Evolutionary conservation across 73 alveolate genomes (phyloP).

Genomic region (Paramecium octaurelia): DNA sequence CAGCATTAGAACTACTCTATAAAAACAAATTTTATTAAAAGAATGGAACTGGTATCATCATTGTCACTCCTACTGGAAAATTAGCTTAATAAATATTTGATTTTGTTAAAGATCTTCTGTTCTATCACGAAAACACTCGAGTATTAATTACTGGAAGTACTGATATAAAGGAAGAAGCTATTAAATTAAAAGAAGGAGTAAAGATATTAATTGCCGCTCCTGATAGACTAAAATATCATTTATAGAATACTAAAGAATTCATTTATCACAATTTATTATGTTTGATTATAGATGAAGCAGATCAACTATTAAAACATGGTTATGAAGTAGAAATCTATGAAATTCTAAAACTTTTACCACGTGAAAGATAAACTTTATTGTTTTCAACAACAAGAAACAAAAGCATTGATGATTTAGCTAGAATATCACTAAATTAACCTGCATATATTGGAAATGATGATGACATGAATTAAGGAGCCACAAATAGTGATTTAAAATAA

Average conservation of each 20-base stretch:
- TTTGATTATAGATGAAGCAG: constrained; percentile 99
- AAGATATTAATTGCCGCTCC: constrained; percentile 98
- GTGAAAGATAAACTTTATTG: constrained; percentile 94
- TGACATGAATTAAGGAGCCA: constrained; percentile 59
- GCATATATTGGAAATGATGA: constrained; percentile 76
- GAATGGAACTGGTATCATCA: constrained; percentile 92
- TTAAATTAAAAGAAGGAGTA: constrained; percentile 94
- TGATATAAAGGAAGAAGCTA: constrained; percentile 94
- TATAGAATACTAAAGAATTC: constrained; percentile 96
- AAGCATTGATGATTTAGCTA: constrained; percentile 93
- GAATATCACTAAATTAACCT: constrained; percentile 91
- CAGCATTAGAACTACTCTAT: constrained; percentile 93
- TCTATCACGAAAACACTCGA: constrained; percentile 44
- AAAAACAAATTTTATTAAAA: constrained; percentile 83
- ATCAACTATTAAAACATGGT: constrained; percentile 95
- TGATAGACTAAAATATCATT: constrained; percentile 97
- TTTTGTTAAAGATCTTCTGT: constrained; percentile 75
- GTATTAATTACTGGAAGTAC: constrained; percentile 94
- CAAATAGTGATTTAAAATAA: constrained; percentile 84
- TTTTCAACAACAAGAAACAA: constrained; percentile 98
- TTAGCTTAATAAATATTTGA: constrained; percentile 97
- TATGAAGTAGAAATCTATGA: constrained; percentile 98
- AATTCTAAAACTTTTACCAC: constrained; percentile 91
- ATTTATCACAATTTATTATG: constrained; percentile 91
- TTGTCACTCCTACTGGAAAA: constrained; percentile 99